phyloP scores from a whole-genome alignment of 441 rosid species.

The Populus hybrid region DNA sequence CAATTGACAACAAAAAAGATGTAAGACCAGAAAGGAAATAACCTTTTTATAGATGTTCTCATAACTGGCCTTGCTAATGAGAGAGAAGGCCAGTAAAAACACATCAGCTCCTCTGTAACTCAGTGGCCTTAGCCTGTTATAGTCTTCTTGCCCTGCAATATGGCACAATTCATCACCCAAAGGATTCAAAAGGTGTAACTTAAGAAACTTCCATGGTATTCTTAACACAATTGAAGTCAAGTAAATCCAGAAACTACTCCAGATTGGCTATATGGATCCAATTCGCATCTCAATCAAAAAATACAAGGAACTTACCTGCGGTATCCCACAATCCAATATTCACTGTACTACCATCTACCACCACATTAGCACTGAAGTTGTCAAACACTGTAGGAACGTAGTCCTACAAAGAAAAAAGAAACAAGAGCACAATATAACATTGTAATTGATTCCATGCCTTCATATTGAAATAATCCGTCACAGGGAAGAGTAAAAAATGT shows the following conservation, averaged over 20 bases:
- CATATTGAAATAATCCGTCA: background rate
- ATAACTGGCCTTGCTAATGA: conserved; percentile 76
- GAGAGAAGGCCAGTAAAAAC: conserved; percentile 77
- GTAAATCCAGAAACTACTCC: background rate
- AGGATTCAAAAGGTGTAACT: background rate
- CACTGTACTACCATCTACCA: conserved; percentile 65
- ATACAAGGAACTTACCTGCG: conserved; percentile 41
- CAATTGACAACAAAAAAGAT: background rate
- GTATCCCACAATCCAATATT: conserved; percentile 73
- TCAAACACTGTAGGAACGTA: conserved; percentile 78
- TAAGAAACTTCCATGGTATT: background rate
- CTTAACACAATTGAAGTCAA: background rate
- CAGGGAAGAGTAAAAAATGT: background rate
- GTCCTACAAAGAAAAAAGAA: conserved; percentile 33
- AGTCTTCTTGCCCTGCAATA: conserved; percentile 83
- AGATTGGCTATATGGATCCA: background rate
- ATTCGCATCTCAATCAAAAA: background rate
- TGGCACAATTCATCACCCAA: background rate
- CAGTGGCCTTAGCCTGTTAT: conserved; percentile 83
- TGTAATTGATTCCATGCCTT: background rate
- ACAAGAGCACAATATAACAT: background rate
- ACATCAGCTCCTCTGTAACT: conserved; percentile 96
- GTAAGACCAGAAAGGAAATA: background rate
- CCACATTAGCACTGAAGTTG: conserved; percentile 73
- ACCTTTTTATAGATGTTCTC: conserved; percentile 84